phyloP scores from a whole-genome alignment of 768 basidiomycete genomes.

The Mycena haematopus region DNA sequence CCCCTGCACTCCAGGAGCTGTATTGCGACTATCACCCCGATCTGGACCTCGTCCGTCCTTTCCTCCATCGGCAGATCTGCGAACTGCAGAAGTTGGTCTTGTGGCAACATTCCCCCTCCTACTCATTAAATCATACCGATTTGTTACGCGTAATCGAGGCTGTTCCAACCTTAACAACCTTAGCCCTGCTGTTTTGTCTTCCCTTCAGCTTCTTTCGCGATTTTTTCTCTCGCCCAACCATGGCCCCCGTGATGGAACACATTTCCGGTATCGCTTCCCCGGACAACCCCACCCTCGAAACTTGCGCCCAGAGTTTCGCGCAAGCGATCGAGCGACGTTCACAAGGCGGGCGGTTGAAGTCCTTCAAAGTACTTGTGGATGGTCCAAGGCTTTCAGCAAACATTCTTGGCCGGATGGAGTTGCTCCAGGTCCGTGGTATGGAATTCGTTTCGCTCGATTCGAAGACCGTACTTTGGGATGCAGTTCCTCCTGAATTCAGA shows the following conservation, averaged over 20 bases:
- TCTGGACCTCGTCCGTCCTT: neutral
- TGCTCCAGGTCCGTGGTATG: neutral
- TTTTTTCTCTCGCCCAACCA: neutral
- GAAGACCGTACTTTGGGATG: too few relatives aligned
- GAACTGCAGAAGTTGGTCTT: constrained; percentile 2
- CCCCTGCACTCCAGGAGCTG: too few relatives aligned
- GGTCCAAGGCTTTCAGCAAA: neutral
- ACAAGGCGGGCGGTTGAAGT: neutral
- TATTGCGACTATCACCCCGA: too few relatives aligned
- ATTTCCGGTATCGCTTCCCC: neutral
- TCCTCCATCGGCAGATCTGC: neutral
- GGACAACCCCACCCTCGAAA: neutral
- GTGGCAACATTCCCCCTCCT: too few relatives aligned
- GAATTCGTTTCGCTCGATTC: too few relatives aligned
- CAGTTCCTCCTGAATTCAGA: neutral
- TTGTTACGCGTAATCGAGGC: neutral
- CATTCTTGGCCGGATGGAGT: neutral
- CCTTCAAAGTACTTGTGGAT: neutral
- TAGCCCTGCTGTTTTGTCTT: neutral
- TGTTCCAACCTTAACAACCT: neutral
- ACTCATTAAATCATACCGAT: neutral
- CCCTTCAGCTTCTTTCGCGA: neutral
- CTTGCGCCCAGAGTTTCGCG: neutral
- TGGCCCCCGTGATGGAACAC: neutral
- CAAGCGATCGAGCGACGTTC: neutral